Evolutionary conservation across 768 basidiomycete species (phyloP).

Genomic region (Suillus alpinus): DNA sequence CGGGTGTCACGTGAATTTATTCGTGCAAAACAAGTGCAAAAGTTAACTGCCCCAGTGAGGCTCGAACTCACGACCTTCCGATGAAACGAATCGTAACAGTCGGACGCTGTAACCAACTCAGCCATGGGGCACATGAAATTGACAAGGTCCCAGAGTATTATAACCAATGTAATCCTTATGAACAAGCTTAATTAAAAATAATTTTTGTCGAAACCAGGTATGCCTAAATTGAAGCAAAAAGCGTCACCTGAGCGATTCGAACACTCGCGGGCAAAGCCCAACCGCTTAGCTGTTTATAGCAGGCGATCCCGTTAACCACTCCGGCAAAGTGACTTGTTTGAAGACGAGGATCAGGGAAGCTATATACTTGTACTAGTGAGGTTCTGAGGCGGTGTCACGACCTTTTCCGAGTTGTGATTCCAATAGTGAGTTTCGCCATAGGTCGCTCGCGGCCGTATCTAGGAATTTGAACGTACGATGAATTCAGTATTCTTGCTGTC

Average conservation of each 20-base stretch:
- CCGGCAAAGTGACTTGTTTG: slow-evolving; percentile 77
- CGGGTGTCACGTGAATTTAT: no score
- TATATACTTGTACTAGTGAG: not conserved
- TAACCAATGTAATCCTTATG: no score
- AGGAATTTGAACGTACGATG: not conserved
- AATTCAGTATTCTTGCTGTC: not conserved
- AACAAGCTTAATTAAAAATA: no score
- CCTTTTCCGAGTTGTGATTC: not conserved
- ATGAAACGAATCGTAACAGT: slow-evolving; percentile 60
- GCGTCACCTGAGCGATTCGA: slow-evolving; percentile 62
- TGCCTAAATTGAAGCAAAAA: slow-evolving; percentile 27
- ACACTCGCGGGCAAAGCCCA: slow-evolving; percentile 62
- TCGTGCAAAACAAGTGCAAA: not conserved
- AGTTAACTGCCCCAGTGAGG: slow-evolving; percentile 54
- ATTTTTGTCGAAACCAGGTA: no score
- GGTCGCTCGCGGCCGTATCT: not conserved
- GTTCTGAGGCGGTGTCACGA: not conserved
- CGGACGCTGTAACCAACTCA: slow-evolving; percentile 79
- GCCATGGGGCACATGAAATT: slow-evolving; percentile 57
- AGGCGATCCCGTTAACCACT: slow-evolving; percentile 91
- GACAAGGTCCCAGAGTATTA: rapidly evolving
- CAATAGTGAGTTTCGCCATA: not conserved
- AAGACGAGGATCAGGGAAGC: rapidly evolving
- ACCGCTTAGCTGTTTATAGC: slow-evolving; percentile 52
- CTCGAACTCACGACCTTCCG: slow-evolving; percentile 72